Evolutionary conservation across 208 protist species (phyloP), one percentile per base, ranked within the genome.

Genomic region (Acanthamoeba lenticulata): DNA sequence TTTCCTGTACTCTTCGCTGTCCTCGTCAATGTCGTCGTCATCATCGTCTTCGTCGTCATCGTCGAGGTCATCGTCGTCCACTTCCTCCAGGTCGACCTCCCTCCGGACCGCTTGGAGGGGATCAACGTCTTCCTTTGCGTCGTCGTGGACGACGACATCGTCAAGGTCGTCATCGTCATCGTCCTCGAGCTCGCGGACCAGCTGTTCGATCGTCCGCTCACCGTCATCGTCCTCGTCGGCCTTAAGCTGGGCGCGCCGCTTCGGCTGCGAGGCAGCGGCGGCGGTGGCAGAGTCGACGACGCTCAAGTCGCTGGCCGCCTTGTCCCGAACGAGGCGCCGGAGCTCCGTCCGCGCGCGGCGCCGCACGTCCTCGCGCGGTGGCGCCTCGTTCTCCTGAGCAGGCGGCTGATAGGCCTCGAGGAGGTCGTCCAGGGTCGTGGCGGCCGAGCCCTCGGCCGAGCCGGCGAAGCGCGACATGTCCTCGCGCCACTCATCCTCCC

Each of bases 381-480:
- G 55, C 21, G 13, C 6, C 55, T 62, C 24, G 1, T 62, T 27
- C 1, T 62, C 21, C 21, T 6, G 1, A 27, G 21, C 29, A 32
- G 65, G 65, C 34, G n/a, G 74, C 24, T 83, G 74, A n/a, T 83
- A 83, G 24, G 44, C 52, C 74, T 83, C 52, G 27, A 83, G 7
- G 40, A 83, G 27, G 36, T 83, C 74, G 24, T 52, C 74, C 74
- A 83, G 36, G 13, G 62, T 72, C 27, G 40, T 29, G 27, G 74
- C 24, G 15, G 15, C 36, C 7, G n/a, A 38, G 13, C n/a, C 65
- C n/a, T 74, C 65, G 32, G 34, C 15, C 34, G n/a, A 13, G 1
- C 65, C 65, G 27, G 40, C 74, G 74, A 83, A 83, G 19, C 74
- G 36, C 40, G 42, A 34, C 74, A 83, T 55, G 74, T 83, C 74